Conservation (phyloP, 1,139 yeast genomes). For the Geotrichum cucujoidarum region DNA sequence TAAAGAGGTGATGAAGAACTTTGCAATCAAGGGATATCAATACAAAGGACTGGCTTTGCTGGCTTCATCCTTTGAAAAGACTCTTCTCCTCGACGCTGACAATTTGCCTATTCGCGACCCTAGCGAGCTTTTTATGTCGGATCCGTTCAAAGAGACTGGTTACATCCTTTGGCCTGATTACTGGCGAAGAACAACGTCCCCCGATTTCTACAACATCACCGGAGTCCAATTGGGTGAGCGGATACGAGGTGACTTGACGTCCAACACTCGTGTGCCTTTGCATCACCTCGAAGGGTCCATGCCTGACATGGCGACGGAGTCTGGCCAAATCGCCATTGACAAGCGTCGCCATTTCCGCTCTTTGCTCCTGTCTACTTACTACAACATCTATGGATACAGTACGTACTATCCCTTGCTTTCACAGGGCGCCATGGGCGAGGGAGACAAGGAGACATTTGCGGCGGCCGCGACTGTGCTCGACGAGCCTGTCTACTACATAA, state of each 20-base stretch:
- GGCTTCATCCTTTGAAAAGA: conserved; percentile 71
- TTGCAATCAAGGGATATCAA: conserved; percentile 67
- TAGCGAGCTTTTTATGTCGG: conserved; percentile 49
- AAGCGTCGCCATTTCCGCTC: conserved; percentile 62
- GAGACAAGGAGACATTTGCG: conserved; percentile 83
- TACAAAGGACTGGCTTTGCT: conserved; percentile 72
- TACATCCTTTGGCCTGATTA: conserved; percentile 79
- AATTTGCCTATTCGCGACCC: conserved; percentile 60
- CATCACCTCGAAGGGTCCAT: conserved; percentile 67
- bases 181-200: conserved; percentile 72
- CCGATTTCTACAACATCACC: conserved; percentile 62
- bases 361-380: conserved; percentile 63
- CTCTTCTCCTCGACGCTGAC: conserved; percentile 73
- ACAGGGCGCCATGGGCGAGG: conserved; percentile 84
- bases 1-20: conserved; percentile 40
- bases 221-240: conserved; percentile 44
- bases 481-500: conserved; percentile 64
- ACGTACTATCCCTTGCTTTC: conserved; percentile 79
- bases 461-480: conserved; percentile 68
- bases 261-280: conserved; percentile 45
- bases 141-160: conserved; percentile 52
- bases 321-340: conserved; percentile 72
- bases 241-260: conserved; percentile 39
- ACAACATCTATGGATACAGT: conserved; percentile 73
- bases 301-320: conserved; percentile 77